phyloP scores from a whole-genome alignment of 2,329 filamentous ascomycete genomes.

The Aspergillus thermomutatus region DNA sequence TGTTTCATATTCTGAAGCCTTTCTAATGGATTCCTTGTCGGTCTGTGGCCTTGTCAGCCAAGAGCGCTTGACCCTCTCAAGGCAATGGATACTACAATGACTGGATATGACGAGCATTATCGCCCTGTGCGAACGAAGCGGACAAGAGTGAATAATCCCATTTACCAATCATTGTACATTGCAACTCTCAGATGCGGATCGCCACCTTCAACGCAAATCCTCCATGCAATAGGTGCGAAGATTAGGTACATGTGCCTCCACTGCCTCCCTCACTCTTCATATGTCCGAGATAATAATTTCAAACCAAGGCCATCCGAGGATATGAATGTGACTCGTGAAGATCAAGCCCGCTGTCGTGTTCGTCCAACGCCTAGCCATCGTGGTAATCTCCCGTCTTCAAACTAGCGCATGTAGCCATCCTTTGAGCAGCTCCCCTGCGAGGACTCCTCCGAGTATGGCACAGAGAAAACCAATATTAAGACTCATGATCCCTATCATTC shows the following conservation, averaged over 20 bases:
- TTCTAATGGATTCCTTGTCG: too few species aligned
- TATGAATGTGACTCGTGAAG: too few species aligned
- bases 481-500: slow-evolving; percentile 16
- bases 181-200: too few species aligned
- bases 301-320: too few species aligned
- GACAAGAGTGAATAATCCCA: too few species aligned
- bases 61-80: too few species aligned
- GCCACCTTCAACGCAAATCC: background rate
- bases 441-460: slow-evolving; percentile 8
- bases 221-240: background rate
- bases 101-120: too few species aligned
- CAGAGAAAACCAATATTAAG: slow-evolving; percentile 11
- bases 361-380: background rate
- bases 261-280: background rate
- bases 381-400: background rate
- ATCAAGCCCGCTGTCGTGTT: background rate
- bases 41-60: too few species aligned
- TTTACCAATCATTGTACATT: too few species aligned
- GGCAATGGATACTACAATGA: too few species aligned
- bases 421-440: slow-evolving; percentile 6
- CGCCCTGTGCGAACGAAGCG: too few species aligned
- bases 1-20: too few species aligned
- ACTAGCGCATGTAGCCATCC: background rate
- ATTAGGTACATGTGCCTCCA: background rate
- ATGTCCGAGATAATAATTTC: background rate